Base-by-base conservation (phyloP, 345 rosid species). In the Syzygium grande region DNA sequence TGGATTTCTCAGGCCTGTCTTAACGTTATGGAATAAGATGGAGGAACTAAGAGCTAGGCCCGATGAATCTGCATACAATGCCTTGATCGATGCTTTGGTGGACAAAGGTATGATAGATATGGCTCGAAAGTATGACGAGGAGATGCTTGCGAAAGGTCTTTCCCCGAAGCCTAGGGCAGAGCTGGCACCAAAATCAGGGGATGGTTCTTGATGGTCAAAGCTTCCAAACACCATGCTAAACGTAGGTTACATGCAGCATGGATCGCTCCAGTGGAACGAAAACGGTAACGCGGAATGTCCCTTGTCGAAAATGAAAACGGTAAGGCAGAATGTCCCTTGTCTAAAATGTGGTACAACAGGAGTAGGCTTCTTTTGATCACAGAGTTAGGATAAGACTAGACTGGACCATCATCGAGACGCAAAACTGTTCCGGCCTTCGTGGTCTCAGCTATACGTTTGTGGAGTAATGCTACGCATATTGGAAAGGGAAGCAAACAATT, bases 1-100 rank as follows among this genome's bases (percentile, higher is more conserved):
- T 99, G 99, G 98, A 34, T 98, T 96, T 91, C 97, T 96, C 61
- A 95, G 96, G 78, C 98, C 96, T 2, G 93, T 95, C 88, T 88
- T 95, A 30, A 12, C 91, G 5, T 92, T 98, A 41, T 98, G 99
- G 99, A 90, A 94, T 91, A 96, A 94, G 89, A 95, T 96, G 98
- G 93, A 90, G 52, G 94, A 94, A 89, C 89, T 92, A 52, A 95
- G 96, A 30, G 92, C 92, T 84, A 94, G 98, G 87, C 99, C 99
- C 12, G 93, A 96, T 90, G 94, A 93, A 53, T 92, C 89, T 87
- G 99, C 98, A 17, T 95, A 98, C 92, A 94, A 94, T 91, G 99
- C 97, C 85, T 19, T 95, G 91, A 95, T 98, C 56, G 99, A 98
- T 92, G 95, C 92, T 89, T 92, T 96, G 91, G 87, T 96, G 89